Conservation (phyloP, 352 stramenopile species). For the Pythium diclinum region DNA sequence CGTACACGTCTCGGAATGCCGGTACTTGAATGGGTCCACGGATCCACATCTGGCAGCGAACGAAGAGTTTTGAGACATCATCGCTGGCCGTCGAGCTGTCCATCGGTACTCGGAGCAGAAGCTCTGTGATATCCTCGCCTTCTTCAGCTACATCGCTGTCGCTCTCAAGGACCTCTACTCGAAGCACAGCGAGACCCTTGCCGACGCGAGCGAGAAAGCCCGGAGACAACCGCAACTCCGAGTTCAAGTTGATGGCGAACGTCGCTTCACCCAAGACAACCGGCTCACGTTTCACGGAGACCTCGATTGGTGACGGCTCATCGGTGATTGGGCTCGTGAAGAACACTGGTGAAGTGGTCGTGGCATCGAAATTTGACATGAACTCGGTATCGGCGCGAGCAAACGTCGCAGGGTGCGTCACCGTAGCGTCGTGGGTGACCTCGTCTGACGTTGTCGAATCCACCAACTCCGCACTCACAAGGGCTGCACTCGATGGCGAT, state of each 20-base stretch:
- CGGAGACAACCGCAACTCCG: slow-evolving; percentile 70
- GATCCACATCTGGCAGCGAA: slow-evolving; percentile 70
- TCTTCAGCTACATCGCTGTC: not conserved
- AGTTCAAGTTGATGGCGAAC: slow-evolving; percentile 84
- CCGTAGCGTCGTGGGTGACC: not conserved
- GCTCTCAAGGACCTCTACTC: slow-evolving; percentile 47
- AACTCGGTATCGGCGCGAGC: not conserved
- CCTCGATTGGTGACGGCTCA: not conserved
- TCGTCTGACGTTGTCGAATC: not conserved
- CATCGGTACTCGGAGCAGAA: slow-evolving; percentile 10
- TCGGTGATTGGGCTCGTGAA: not conserved
- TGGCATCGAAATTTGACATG: not conserved
- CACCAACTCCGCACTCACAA: not conserved
- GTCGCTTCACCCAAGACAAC: slow-evolving; percentile 43
- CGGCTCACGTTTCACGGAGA: not conserved
- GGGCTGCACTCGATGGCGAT: not conserved
- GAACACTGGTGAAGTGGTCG: slow-evolving; percentile 7
- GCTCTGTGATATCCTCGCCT: slow-evolving; percentile 4
- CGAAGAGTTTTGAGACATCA: slow-evolving; percentile 22
- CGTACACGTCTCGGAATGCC: slow-evolving; percentile 59
- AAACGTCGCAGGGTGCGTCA: slow-evolving; percentile 21
- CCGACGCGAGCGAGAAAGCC: slow-evolving; percentile 72
- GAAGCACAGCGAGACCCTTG: slow-evolving; percentile 71
- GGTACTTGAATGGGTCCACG: slow-evolving; percentile 55
- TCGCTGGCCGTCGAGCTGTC: not conserved